phyloP scores from a whole-genome alignment of 352 stramenopile genomes.

The Pythium diclinum region DNA sequence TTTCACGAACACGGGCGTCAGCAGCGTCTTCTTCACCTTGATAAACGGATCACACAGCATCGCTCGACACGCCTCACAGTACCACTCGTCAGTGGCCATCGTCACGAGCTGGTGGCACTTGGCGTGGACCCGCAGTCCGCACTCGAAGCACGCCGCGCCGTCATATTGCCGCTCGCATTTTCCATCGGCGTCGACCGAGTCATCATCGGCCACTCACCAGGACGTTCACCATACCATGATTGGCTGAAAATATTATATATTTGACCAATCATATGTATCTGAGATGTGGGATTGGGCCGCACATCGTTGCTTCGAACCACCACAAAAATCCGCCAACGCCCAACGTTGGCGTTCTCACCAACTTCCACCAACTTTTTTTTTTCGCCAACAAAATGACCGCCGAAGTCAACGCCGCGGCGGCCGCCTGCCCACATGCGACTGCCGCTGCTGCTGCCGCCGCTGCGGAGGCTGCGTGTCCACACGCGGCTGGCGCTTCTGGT shows the following conservation, averaged over 20 bases:
- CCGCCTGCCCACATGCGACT: slow-evolving; percentile 42
- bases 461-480: slow-evolving; percentile 9
- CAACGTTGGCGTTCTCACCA: not conserved
- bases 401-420: slow-evolving; percentile 61
- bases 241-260: too few relatives aligned
- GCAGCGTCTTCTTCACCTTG: slow-evolving; percentile 50
- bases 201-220: too few relatives aligned
- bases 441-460: slow-evolving; percentile 17
- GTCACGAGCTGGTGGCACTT: slow-evolving; percentile 75
- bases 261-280: not conserved
- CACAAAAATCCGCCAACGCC: slow-evolving; percentile 8
- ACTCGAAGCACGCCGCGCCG: slow-evolving; percentile 36
- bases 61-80: slow-evolving; percentile 68
- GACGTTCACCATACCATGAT: too few relatives aligned
- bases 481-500: not conserved
- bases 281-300: not conserved
- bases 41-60: slow-evolving; percentile 75
- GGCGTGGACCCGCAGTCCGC: slow-evolving; percentile 57
- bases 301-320: not conserved
- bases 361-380: not conserved
- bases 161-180: too few relatives aligned
- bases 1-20: slow-evolving; percentile 55
- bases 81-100: slow-evolving; percentile 47
- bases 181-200: too few relatives aligned
- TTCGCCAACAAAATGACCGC: slow-evolving; percentile 44